phyloP scores from a whole-genome alignment of 164 flowering plant genomes.

The Magnolia changhungtana region DNA sequence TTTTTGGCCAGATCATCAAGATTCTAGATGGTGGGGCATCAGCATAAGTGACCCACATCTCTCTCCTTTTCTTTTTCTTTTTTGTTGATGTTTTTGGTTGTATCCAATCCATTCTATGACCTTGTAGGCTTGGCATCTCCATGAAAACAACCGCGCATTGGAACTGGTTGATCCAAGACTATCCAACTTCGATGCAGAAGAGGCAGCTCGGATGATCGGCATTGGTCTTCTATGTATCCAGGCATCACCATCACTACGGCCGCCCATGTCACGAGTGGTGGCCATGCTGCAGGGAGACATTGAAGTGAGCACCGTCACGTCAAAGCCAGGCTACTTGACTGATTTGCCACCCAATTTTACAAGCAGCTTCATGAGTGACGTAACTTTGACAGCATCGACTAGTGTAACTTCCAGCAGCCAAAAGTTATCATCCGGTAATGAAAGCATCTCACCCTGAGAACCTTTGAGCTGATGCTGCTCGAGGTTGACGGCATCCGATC shows the following conservation, averaged over 20 bases:
- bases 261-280: constrained; percentile 55
- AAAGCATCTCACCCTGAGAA: constrained; percentile 9
- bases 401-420: constrained; percentile 5
- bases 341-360: constrained; percentile 1
- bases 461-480: constrained; percentile 11
- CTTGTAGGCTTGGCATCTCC: constrained; percentile 32
- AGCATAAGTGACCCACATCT: no score
- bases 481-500: constrained; percentile 1
- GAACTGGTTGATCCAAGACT: no score
- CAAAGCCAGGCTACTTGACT: no score
- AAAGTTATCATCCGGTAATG: constrained; percentile 9
- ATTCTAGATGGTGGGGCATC: no score
- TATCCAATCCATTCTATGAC: neutral
- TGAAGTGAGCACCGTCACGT: no score
- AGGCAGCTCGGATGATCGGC: constrained; percentile 39
- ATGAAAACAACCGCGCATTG: no score
- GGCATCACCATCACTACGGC: constrained; percentile 52
- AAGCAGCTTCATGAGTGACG: constrained; percentile 17
- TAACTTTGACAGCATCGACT: neutral
- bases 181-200: constrained; percentile 11
- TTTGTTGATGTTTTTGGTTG: no score
- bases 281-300: no score
- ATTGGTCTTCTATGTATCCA: constrained; percentile 62
- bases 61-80: no score
- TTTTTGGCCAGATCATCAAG: no score